Percentiles rank a stretch among this genome's conserved stretches.
These are phyloP conservation scores for Lycium barbarum DNA, from an alignment of 257 asterid genomes.

Conservation along the genomic window DNA sequence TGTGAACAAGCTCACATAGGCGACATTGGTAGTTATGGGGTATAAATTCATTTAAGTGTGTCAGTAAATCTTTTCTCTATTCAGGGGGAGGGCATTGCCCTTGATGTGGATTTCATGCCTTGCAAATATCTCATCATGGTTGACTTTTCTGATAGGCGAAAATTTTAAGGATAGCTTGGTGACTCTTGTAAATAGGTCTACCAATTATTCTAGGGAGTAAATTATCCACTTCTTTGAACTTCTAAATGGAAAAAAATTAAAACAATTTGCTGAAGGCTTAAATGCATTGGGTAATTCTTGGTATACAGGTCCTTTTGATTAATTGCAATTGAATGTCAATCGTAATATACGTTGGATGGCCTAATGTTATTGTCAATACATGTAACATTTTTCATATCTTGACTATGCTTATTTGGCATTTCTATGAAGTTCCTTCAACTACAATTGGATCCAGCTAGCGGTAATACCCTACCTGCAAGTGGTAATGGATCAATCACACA, in stretches of 20 bases:
- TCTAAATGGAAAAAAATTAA: neutral
- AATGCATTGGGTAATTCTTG: constrained; percentile 2
- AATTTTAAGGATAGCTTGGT: neutral
- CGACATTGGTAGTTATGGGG: neutral
- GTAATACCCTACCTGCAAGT: constrained; percentile 73
- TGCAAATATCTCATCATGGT: constrained; percentile 14
- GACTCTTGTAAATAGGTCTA: neutral
- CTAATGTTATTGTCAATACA: neutral
- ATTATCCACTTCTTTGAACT: neutral
- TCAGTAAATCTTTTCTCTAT: neutral
- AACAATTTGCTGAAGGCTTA: neutral
- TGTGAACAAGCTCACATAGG: constrained; percentile 10
- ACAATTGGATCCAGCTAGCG: constrained; percentile 94
- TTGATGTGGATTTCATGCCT: constrained; percentile 17
- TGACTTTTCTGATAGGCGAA: constrained; percentile 1
- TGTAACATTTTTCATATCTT: constrained; percentile 3
- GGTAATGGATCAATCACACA: constrained; percentile 77
- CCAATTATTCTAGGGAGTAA: neutral
- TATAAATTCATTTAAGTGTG: constrained; percentile 9
- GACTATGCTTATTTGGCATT: constrained; percentile 7
- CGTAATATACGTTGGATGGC: neutral
- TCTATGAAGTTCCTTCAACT: constrained; percentile 85
- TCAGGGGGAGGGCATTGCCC: neutral
- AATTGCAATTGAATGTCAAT: constrained; percentile 10
- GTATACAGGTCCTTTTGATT: neutral